Conservation (phyloP, 2,329 filamentous ascomycete genomes). For the Penicillium crustosum region DNA sequence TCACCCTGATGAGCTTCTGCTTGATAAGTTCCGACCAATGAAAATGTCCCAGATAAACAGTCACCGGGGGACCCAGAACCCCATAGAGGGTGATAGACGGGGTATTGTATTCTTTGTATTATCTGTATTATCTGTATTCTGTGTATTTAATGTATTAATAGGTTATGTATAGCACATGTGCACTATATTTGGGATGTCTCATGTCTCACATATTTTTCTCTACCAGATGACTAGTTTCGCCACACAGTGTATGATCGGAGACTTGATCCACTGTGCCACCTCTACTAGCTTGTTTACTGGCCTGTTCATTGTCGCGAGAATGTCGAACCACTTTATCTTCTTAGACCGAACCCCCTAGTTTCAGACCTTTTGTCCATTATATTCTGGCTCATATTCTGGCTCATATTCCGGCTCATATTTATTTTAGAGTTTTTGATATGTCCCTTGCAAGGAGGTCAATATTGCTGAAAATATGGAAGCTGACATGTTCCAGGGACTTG, state of each 20-base stretch:
- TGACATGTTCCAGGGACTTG: not conserved
- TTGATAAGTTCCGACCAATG: not conserved
- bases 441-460: slow-evolving; percentile 2
- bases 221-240: slow-evolving; percentile 8
- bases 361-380: not conserved
- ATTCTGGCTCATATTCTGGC: not conserved
- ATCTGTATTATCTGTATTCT: no score
- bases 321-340: slow-evolving; percentile 1
- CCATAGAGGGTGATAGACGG: slow-evolving; percentile 1
- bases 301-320: not conserved
- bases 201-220: slow-evolving; percentile 1
- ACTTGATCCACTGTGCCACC: slow-evolving; percentile 6
- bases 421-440: slow-evolving; percentile 1
- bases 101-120: not conserved
- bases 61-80: not conserved
- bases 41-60: not conserved
- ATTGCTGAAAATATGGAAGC: not conserved
- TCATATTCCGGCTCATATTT: not conserved
- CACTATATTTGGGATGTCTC: slow-evolving; percentile 16
- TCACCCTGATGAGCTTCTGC: slow-evolving; percentile 4
- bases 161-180: not conserved
- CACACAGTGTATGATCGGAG: slow-evolving; percentile 4
- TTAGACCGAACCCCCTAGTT: slow-evolving; percentile 8
- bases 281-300: not conserved
- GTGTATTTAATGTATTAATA: slow-evolving; percentile 1